Evolutionary conservation across 768 basidiomycete species (phyloP), one percentile per base, ranked within the genome.

Genomic region (Arthromyces matolae): DNA sequence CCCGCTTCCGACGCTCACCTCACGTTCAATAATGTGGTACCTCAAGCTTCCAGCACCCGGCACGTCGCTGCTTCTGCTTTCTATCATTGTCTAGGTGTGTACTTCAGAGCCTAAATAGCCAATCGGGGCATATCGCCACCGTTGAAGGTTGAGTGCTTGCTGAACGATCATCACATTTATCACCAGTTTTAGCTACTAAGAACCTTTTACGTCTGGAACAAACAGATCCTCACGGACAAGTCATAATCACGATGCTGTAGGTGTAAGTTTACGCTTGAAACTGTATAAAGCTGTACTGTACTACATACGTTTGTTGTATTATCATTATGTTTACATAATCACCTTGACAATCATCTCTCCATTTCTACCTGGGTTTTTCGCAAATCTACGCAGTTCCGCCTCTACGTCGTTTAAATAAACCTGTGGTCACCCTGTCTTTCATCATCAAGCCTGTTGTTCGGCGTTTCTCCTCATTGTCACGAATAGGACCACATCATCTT

Each of bases 11-110:
- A 68, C 13, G 65, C 70, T 13, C 64, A 68, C 46, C 67, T 91
- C 27, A 71, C 66, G 8, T 89, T 91, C 59, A 79, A 85, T 49
- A 73, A 71, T 25, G 73, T 92, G 27, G 84, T 81, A 8, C 88
- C 87, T 8, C 76, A 68, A 52, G 60, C 66, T 35, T 79, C 84
- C 1, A 89, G 84, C 56, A 87, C 84, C 4, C 74, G 79, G 8
- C 87, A 83, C 59, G 85, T 92, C 29, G 90, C 87, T 8, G 83
- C 89, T 8, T 80, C 86, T 13, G 90, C 82, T 4, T 84, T 93
- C 62, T 89, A 93, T 63, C 88, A 93, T 55, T 90, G 89, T 61
- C 73, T 93, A 34, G 89, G 90, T 90, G 49, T 29, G 75, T 63
- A 28, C 5, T n/a, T n/a, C n/a, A n/a, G n/a, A n/a, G n/a, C n/a